These are phyloP conservation scores for Gamarada debralockiae DNA, from an alignment of 495 filamentous ascomycete species.

Conservation along the genomic window DNA sequence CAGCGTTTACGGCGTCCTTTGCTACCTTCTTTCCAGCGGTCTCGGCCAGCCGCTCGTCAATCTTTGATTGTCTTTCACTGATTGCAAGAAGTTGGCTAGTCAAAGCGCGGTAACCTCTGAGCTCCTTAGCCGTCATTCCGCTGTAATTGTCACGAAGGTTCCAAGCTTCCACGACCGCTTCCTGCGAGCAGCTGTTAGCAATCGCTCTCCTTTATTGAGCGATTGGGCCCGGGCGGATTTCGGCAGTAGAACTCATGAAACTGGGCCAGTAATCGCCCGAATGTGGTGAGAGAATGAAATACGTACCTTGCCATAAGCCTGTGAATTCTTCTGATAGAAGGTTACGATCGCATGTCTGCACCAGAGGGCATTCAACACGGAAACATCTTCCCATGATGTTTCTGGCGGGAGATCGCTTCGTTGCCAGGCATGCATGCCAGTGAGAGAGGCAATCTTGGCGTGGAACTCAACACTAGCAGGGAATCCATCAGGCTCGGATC, in stretches of 20 bases:
- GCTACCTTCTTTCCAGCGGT: not conserved
- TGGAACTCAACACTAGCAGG: slow-evolving; percentile 4
- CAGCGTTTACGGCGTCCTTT: not conserved
- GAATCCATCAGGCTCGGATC: not conserved
- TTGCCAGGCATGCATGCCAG: not conserved
- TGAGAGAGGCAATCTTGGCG: not conserved
- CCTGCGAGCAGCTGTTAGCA: not conserved
- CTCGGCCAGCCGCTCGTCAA: not conserved
- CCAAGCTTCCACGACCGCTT: not conserved
- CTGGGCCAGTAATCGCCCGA: too few species aligned
- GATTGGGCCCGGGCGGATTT: too few species aligned
- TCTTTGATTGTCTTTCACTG: too few species aligned
- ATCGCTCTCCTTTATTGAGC: too few species aligned
- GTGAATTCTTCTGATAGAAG: slow-evolving; percentile 4
- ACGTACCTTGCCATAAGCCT: slow-evolving; percentile 6
- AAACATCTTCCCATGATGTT: slow-evolving; percentile 7
- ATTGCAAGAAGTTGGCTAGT: too few species aligned
- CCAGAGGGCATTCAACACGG: slow-evolving; percentile 1
- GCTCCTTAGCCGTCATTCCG: too few species aligned
- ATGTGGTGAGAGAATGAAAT: not conserved
- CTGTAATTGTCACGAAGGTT: too few species aligned
- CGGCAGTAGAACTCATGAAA: too few species aligned
- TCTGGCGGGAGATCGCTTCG: not conserved
- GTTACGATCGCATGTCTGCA: too few species aligned
- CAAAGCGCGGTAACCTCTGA: too few species aligned